Base-by-base conservation (phyloP, 108 stramenopile genomes). In the Discostella pseudostelligera region DNA sequence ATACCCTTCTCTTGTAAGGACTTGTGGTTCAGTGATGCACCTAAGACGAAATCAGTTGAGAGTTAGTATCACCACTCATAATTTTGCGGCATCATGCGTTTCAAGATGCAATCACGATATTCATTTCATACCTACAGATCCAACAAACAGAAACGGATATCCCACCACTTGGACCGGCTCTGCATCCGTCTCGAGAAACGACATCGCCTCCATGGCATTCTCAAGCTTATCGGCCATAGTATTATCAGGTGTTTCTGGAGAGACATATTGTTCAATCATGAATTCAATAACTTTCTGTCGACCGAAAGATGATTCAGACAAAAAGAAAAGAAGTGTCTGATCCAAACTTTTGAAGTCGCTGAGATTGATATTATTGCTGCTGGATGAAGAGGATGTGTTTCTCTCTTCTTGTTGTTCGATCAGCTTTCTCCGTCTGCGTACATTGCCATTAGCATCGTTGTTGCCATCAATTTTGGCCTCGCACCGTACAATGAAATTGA, bases 51-150 rank as follows among this genome's bases (percentile, higher is more conserved):
- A 25, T n/a, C n/a, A n/a, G n/a, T n/a, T n/a, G n/a, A n/a, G n/a
- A n/a, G n/a, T n/a, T n/a, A n/a, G n/a, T n/a, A n/a, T n/a, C n/a
- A n/a, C n/a, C n/a, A n/a, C n/a, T n/a, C n/a, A n/a, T n/a, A n/a
- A n/a, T n/a, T n/a, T n/a, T n/a, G n/a, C n/a, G n/a, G n/a, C n/a
- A n/a, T n/a, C n/a, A n/a, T n/a, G n/a, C n/a, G n/a, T n/a, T n/a
- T n/a, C n/a, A n/a, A n/a, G n/a, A n/a, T n/a, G n/a, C n/a, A n/a
- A n/a, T n/a, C n/a, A n/a, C n/a, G n/a, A n/a, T n/a, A n/a, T n/a
- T n/a, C n/a, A n/a, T n/a, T n/a, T n/a, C 64, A 17, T 25, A 65
- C 64, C 69, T 14, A 72, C 57, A 0, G 72, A 65, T 13, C 72
- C 72, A 26, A 72, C 72, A 32, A 45, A 72, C 13, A 72, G 56